Evolutionary conservation across 768 basidiomycete genomes (phyloP).

Genomic region (Agaricus bisporus): DNA sequence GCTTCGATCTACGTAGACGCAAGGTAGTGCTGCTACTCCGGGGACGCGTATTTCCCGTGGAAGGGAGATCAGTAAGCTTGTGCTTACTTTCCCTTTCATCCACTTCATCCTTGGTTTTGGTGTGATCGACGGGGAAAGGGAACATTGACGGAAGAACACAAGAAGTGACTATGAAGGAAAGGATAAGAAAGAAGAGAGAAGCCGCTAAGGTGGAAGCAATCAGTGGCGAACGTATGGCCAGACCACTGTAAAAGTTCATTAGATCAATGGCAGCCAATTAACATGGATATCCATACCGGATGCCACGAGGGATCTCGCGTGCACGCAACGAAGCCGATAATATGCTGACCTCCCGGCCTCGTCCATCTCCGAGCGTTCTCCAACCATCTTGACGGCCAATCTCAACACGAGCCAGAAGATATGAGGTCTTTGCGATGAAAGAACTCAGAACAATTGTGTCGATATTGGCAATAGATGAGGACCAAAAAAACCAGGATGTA

Average conservation of each 20-base stretch:
- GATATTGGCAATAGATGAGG: slow-evolving; percentile 37
- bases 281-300: slow-evolving; percentile 43
- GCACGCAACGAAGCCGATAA: slow-evolving; percentile 57
- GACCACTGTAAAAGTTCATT: slow-evolving; percentile 37
- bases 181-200: slow-evolving; percentile 39
- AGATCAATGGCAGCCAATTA: not conserved
- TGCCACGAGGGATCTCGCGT: slow-evolving; percentile 55
- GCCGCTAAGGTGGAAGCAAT: slow-evolving; percentile 42
- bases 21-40: slow-evolving; percentile 1
- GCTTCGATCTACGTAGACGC: slow-evolving; percentile 3
- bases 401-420: slow-evolving; percentile 54
- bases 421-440: slow-evolving; percentile 41
- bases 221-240: slow-evolving; percentile 66
- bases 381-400: slow-evolving; percentile 72
- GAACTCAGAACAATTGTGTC: slow-evolving; percentile 53
- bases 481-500: slow-evolving; percentile 32
- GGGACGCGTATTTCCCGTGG: not conserved
- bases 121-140: slow-evolving; percentile 1
- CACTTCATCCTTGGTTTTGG: not conserved
- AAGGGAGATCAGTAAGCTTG: not conserved
- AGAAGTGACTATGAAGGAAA: slow-evolving; percentile 37
- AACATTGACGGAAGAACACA: slow-evolving; percentile 42
- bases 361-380: slow-evolving; percentile 60
- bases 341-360: slow-evolving; percentile 71
- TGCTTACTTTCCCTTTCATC: not conserved